Percentiles rank a stretch among this genome's conserved stretches.
phyloP scores from a whole-genome alignment of 345 rosid genomes.

The Kernera saxatilis region DNA sequence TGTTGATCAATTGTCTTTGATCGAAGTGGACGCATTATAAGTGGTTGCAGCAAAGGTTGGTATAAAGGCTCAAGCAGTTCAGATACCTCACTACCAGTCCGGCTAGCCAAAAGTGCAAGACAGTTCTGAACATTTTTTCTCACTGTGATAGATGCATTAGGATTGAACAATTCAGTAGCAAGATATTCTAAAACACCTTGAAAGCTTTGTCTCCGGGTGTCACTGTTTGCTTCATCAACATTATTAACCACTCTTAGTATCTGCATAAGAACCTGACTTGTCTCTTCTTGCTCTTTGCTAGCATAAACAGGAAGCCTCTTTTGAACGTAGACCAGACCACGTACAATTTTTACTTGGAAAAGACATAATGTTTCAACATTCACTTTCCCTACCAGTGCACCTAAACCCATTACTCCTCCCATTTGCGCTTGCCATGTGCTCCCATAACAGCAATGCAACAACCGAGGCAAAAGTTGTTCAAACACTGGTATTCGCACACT shows the following conservation, averaged over 20 bases:
- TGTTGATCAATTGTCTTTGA: conserved; percentile 95
- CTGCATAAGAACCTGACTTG: conserved; percentile 95
- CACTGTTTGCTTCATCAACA: conserved; percentile 92
- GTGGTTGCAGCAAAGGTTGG: conserved; percentile 90
- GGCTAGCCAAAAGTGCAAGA: conserved; percentile 90
- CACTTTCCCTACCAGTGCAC: conserved; percentile 92
- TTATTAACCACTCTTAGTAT: conserved; percentile 95
- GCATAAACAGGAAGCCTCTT: conserved; percentile 90
- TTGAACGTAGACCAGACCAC: conserved; percentile 84
- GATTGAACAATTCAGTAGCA: conserved; percentile 88
- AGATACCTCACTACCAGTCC: conserved; percentile 96
- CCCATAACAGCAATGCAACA: conserved; percentile 95
- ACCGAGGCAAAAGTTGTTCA: conserved; percentile 96
- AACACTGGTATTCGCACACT: conserved; percentile 86
- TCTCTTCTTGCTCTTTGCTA: conserved; percentile 93
- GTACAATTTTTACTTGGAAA: conserved; percentile 82
- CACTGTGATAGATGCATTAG: conserved; percentile 73
- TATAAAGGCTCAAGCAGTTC: conserved; percentile 91
- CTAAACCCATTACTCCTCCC: conserved; percentile 98
- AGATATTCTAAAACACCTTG: conserved; percentile 90
- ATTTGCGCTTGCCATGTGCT: conserved; percentile 96
- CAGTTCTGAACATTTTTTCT: conserved; percentile 95
- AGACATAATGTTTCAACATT: conserved; percentile 81
- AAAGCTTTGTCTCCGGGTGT: conserved; percentile 79
- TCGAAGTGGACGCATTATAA: conserved; percentile 73